phyloP scores from a whole-genome alignment of 768 basidiomycete species.

The Xerocomellus intermedius region DNA sequence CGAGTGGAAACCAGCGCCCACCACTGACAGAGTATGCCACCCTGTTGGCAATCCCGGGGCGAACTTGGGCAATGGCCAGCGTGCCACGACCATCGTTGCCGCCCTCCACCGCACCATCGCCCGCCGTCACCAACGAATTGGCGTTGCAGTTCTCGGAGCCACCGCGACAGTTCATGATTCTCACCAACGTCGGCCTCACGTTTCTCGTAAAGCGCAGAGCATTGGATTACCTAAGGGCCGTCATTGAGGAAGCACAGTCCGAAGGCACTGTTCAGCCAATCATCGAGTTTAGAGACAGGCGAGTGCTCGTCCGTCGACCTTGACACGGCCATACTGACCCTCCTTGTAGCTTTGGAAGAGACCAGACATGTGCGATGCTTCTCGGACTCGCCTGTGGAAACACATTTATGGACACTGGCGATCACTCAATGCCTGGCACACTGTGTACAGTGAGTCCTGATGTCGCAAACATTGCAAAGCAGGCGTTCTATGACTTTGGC shows the following conservation, averaged over 20 bases:
- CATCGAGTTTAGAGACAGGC: slow-evolving; percentile 82
- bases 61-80: slow-evolving; percentile 80
- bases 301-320: slow-evolving; percentile 13
- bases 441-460: slow-evolving; percentile 58
- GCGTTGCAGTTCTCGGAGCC: slow-evolving; percentile 76
- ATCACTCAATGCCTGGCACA: slow-evolving; percentile 43
- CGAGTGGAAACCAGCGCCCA: slow-evolving; percentile 46
- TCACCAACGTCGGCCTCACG: slow-evolving; percentile 84
- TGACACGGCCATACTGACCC: slow-evolving; percentile 1
- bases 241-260: slow-evolving; percentile 78
- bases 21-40: slow-evolving; percentile 77
- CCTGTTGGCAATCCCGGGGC: slow-evolving; percentile 73
- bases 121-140: slow-evolving; percentile 72
- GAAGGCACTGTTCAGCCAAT: slow-evolving; percentile 78
- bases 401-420: slow-evolving; percentile 66
- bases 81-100: slow-evolving; percentile 38
- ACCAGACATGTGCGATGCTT: slow-evolving; percentile 91
- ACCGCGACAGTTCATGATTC: slow-evolving; percentile 78
- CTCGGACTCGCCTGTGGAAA: slow-evolving; percentile 84
- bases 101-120: slow-evolving; percentile 43
- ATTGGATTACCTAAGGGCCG: slow-evolving; percentile 78
- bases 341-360: slow-evolving; percentile 73
- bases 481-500: slow-evolving; percentile 83
- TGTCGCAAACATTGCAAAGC: slow-evolving; percentile 69
- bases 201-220: slow-evolving; percentile 80